A percentile compares a stretch with the other conserved stretches of the same genome.
These are phyloP conservation scores for Abrus pulchellus DNA, from an alignment of 306 rosid species.

Conservation along the genomic window DNA sequence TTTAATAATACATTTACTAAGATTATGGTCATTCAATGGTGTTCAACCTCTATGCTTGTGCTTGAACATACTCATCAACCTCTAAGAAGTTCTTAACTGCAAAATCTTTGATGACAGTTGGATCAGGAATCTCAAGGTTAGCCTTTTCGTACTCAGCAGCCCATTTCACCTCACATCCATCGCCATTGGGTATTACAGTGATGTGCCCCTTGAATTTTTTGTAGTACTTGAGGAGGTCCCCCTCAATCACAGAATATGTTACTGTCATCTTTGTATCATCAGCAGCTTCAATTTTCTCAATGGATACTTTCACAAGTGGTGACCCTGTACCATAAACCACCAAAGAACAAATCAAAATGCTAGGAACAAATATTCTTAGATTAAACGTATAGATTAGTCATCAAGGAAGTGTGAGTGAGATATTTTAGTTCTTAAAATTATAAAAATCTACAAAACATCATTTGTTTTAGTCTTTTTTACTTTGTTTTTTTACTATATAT, in stretches of 20 bases:
- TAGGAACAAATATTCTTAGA: not conserved
- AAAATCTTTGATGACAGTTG: constrained; percentile 72
- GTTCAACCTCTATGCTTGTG: constrained; percentile 42
- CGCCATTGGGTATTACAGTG: constrained; percentile 56
- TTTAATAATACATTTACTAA: constrained; percentile 38
- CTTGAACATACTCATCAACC: constrained; percentile 67
- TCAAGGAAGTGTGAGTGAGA: too few species aligned
- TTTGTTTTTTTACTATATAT: too few species aligned
- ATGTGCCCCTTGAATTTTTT: constrained; percentile 66
- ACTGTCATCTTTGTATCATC: constrained; percentile 68
- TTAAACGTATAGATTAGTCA: too few species aligned
- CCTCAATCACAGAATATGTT: constrained; percentile 65
- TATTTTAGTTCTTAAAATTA: too few species aligned
- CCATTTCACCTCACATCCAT: constrained; percentile 78
- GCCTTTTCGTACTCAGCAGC: constrained; percentile 70
- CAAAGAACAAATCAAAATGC: not conserved
- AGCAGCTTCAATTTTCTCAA: constrained; percentile 65
- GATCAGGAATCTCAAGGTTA: constrained; percentile 66
- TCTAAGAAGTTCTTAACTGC: constrained; percentile 76
- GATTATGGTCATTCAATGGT: constrained; percentile 10
- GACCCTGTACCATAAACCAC: constrained; percentile 60
- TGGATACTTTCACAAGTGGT: constrained; percentile 63
- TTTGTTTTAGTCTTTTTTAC: too few species aligned
- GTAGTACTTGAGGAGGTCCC: constrained; percentile 85
- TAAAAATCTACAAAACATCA: too few species aligned